Base-by-base conservation (phyloP, 331 rosid species). In the Quercus phellos region DNA sequence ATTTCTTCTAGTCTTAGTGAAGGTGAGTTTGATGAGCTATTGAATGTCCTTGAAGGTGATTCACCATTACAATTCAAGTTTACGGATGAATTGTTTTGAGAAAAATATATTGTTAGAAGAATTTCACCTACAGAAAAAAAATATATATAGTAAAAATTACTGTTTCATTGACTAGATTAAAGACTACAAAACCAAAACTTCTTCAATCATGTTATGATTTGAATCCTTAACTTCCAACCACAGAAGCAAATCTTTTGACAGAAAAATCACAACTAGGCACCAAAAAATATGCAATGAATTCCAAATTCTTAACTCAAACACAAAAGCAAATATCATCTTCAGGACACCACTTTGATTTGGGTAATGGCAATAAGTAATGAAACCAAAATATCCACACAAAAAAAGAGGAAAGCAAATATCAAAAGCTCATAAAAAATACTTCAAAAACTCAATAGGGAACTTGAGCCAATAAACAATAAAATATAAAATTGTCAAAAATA, bases 71-170 rank as follows among this genome's bases (percentile, higher is more conserved):
- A 73, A 77, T 80, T 80, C 56, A 68, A 75, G 6, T 88, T 96
- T 14, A 43, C 2, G 13, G 77, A 67, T 46, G 89, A 34, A 74
- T 58, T 80, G 84, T 83, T 91, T 46, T 75, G 84, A 27, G 63
- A 61, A 67, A 95, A 79, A 70, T 19, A 72, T 78, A 95, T 77
- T 27, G 82, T 80, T 70, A 94, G 86, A 82, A 81, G 92, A 89
- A 94, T 85, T 75, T 94, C 95, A 72, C 99, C 98, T 94, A 84
- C 72, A 38, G 59, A 64, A 74, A 71, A 79, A 74, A 74, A 70
- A 26, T 1, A 26, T 1, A 58, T 18, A 46, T 61, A 73, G 54
- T 66, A 73, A 60, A n/a, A 50, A 64, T 79, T 80, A 76, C 67
- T 24, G 43, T 61, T 61, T 60, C 73, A 13, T 4, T 5, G 17